Base-by-base conservation (phyloP, 1,284 basidiomycete genomes). In the Cystobasidium slooffiae region DNA sequence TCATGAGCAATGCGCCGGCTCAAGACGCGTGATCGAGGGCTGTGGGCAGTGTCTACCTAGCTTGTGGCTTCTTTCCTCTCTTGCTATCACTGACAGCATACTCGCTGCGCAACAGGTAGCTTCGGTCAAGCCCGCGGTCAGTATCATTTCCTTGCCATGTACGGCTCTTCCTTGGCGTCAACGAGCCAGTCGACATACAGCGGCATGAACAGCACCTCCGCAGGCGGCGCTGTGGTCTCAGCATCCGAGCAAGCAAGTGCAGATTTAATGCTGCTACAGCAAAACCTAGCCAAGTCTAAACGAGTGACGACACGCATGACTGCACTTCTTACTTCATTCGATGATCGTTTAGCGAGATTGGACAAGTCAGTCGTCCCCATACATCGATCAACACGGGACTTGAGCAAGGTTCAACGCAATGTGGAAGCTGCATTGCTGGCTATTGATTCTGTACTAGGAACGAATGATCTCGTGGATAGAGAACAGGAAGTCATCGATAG, bases 221-320 rank as follows among this genome's bases (percentile, higher is more conserved):
- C 43, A 63, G 55, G 55, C 53, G 24, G 24, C 4, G 58, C 37
- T 24, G 68, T 52, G 2, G 51, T 46, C 4, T 52, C 67, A 52
- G 66, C 74, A 22, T 46, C 39, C 20, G 64, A 70, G 46, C 74
- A 79, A 53, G 68, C 77, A 14, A 74, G 68, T 37, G 82, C 83
- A n/a, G 83, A 84, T 77, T 78, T 84, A 14, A 80, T 83, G 65
- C 78, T 84, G 43, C 78, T 84, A 39, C 80, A 81, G 31, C 82
- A 82, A 75, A 83, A 83, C 49, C 81, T 84, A 75, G 75, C 77
- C 6, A 82, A 83, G 47, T 80, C 82, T 6, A 78, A 79, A 14
- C 78, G 77, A 6, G 81, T 83, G 72, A 82, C 82, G 20, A 78
- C 77, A 44, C 76, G 81, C 12, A 84, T 84, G 82, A 81, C 82